Evolutionary conservation across 495 filamentous ascomycete species (phyloP).

Genomic region (Acidomyces sp.): DNA sequence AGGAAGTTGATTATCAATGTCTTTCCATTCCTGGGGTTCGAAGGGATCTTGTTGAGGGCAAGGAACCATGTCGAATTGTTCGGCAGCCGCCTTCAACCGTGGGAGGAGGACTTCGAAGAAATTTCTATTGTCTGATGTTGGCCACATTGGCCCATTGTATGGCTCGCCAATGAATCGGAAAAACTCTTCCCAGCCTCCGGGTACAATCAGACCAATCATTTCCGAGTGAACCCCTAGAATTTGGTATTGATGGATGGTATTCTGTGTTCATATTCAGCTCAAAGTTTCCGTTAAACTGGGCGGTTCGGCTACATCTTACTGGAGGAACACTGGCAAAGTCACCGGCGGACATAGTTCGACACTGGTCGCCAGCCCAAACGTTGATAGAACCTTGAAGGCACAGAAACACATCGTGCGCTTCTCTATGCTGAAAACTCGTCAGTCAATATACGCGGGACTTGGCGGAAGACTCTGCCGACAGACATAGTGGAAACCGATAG

Average conservation of each 20-base stretch:
- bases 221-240: slow-evolving; percentile 13
- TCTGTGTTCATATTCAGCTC: neutral
- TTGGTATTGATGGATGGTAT: slow-evolving; percentile 13
- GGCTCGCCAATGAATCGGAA: slow-evolving; percentile 18
- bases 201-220: slow-evolving; percentile 12
- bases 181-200: slow-evolving; percentile 18
- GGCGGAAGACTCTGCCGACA: too few species aligned
- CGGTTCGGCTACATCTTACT: neutral
- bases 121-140: slow-evolving; percentile 10
- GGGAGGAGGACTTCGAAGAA: slow-evolving; percentile 28
- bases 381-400: slow-evolving; percentile 9
- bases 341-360: slow-evolving; percentile 10
- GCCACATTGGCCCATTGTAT: slow-evolving; percentile 12
- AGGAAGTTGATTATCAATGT: slow-evolving; percentile 32
- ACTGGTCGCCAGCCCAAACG: slow-evolving; percentile 12
- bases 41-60: slow-evolving; percentile 32
- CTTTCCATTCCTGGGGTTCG: slow-evolving; percentile 32
- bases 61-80: slow-evolving; percentile 37
- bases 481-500: slow-evolving; percentile 14
- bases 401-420: slow-evolving; percentile 16
- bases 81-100: slow-evolving; percentile 39
- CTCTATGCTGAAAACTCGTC: slow-evolving; percentile 6
- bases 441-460: too few species aligned
- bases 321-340: slow-evolving; percentile 17
- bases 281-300: neutral